phyloP scores from a whole-genome alignment of 2,329 filamentous ascomycete species.

The Aureobasidium uvarum region DNA sequence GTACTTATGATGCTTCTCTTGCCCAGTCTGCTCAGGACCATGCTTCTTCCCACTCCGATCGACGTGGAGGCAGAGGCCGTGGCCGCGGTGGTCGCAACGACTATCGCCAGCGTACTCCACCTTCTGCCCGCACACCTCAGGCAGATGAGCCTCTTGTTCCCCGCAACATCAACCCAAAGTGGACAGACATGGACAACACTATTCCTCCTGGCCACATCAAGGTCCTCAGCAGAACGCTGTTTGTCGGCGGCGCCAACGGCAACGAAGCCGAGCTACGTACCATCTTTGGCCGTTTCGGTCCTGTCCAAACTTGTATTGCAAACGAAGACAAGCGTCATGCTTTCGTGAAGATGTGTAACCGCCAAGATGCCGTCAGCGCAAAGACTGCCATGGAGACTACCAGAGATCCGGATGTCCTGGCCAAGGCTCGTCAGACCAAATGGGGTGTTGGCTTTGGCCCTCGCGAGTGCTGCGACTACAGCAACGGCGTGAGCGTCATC shows the following conservation, averaged over 20 bases:
- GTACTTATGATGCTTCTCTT: slow-evolving; percentile 64
- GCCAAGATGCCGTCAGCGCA: slow-evolving; percentile 76
- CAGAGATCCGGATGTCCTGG: slow-evolving; percentile 68
- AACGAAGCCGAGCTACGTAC: slow-evolving; percentile 77
- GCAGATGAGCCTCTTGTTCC: neutral
- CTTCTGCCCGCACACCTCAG: slow-evolving; percentile 35
- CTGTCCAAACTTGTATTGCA: slow-evolving; percentile 95
- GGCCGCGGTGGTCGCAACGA: slow-evolving; percentile 57
- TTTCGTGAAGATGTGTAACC: slow-evolving; percentile 97
- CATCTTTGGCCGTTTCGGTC: slow-evolving; percentile 77
- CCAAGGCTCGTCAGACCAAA: slow-evolving; percentile 69
- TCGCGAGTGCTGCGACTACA: slow-evolving; percentile 94
- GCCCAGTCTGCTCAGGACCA: slow-evolving; percentile 28
- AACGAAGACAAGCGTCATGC: slow-evolving; percentile 98
- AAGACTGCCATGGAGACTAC: slow-evolving; percentile 91
- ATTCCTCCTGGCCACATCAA: slow-evolving; percentile 79
- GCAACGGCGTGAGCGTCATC: slow-evolving; percentile 86
- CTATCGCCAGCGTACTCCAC: slow-evolving; percentile 81
- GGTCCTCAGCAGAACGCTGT: slow-evolving; percentile 90
- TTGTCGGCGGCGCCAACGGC: slow-evolving; percentile 84
- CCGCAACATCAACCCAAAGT: slow-evolving; percentile 54
- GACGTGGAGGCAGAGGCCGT: slow-evolving; percentile 46
- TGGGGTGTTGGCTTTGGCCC: slow-evolving; percentile 98
- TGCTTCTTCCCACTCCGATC: slow-evolving; percentile 29
- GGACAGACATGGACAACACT: slow-evolving; percentile 72